Evolutionary conservation across 2,329 filamentous ascomycete genomes (phyloP).

Genomic region (Ilyonectria destructans): DNA sequence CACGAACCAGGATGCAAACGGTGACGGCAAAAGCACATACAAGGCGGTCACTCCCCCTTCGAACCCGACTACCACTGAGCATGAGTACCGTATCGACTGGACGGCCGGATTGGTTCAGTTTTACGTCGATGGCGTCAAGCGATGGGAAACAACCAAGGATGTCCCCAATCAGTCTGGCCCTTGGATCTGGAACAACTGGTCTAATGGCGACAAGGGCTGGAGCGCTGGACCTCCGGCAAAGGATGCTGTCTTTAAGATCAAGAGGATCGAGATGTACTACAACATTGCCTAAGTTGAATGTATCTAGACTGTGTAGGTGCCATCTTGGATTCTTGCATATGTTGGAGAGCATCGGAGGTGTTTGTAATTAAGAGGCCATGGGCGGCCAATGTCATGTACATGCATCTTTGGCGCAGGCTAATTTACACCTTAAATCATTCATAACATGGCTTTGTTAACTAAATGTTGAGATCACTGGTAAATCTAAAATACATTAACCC

Average conservation of each 20-base stretch:
- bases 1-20: slow-evolving; percentile 51
- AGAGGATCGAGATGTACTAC: slow-evolving; percentile 52
- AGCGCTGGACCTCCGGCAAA: slow-evolving; percentile 48
- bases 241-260: slow-evolving; percentile 51
- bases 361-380: neutral
- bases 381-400: neutral
- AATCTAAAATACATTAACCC: neutral
- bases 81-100: slow-evolving; percentile 54
- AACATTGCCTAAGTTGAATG: slow-evolving; percentile 43
- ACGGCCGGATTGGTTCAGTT: slow-evolving; percentile 44
- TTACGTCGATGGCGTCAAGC: slow-evolving; percentile 48
- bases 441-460: neutral
- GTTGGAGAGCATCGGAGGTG: neutral
- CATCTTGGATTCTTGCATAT: neutral
- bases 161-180: slow-evolving; percentile 46
- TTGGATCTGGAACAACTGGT: slow-evolving; percentile 55
- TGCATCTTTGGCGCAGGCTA: neutral
- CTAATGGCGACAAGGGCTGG: slow-evolving; percentile 52
- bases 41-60: slow-evolving; percentile 39
- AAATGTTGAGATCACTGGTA: neutral
- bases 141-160: slow-evolving; percentile 47
- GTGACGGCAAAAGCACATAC: slow-evolving; percentile 37
- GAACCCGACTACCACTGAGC: slow-evolving; percentile 47
- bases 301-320: neutral
- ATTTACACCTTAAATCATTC: too few relatives aligned